Percentiles rank a stretch among this genome's conserved stretches.
These are phyloP conservation scores for Apophysomyces trapeziformis DNA, from an alignment of 371 early-diverging fungal genomes.

Conservation along the genomic window DNA sequence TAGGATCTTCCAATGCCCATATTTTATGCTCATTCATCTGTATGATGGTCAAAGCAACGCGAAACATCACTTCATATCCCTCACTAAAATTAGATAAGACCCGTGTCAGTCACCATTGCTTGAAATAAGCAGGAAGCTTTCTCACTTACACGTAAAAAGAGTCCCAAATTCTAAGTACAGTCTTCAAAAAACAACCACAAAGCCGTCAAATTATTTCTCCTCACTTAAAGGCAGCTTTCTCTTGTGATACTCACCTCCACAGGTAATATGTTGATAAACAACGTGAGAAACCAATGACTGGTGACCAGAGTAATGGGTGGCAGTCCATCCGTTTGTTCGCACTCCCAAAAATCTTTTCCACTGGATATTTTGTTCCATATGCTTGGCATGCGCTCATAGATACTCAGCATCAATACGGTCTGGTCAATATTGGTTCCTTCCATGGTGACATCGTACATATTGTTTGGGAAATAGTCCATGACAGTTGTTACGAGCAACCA, in stretches of 20 bases:
- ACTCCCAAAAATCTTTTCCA: slow-evolving; percentile 58
- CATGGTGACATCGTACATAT: slow-evolving; percentile 80
- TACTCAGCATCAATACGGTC: slow-evolving; percentile 68
- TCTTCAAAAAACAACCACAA: slow-evolving; percentile 34
- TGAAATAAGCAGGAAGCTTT: background rate
- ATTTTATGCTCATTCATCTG: slow-evolving; percentile 72
- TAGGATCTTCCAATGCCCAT: slow-evolving; percentile 60
- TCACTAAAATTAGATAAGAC: slow-evolving; percentile 52
- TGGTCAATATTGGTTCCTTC: slow-evolving; percentile 80
- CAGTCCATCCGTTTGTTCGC: slow-evolving; percentile 55
- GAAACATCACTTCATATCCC: slow-evolving; percentile 79
- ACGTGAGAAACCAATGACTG: slow-evolving; percentile 84
- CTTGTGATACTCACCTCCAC: slow-evolving; percentile 64
- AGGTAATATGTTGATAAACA: slow-evolving; percentile 81
- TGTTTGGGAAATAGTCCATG: slow-evolving; percentile 74
- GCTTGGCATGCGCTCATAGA: slow-evolving; percentile 62
- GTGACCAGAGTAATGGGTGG: slow-evolving; percentile 78
- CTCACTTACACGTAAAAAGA: slow-evolving; percentile 70
- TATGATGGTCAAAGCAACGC: slow-evolving; percentile 77
- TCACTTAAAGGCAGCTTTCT: slow-evolving; percentile 15
- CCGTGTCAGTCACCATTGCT: background rate
- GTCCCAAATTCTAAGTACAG: slow-evolving; percentile 84
- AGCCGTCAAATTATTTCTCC: background rate
- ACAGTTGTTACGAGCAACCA: slow-evolving; percentile 82
- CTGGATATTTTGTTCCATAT: slow-evolving; percentile 59